Evolutionary conservation across 1,284 basidiomycete genomes (phyloP).

Genomic region (Entoloma clypeatum): DNA sequence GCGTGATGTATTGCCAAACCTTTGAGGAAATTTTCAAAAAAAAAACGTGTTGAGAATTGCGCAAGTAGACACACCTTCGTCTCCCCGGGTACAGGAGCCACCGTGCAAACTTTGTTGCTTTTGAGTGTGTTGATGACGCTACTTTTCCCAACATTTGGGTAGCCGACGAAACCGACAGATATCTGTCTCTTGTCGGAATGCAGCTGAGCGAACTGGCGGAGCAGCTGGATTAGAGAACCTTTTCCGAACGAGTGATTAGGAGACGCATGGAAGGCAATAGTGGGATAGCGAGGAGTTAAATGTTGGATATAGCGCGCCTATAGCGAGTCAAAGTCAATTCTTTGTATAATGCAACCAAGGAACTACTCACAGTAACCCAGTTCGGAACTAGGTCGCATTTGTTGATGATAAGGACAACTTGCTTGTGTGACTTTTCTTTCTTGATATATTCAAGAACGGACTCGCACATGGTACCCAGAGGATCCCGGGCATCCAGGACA

Average conservation of each 20-base stretch:
- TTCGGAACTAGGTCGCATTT: constrained; percentile 98
- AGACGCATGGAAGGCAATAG: constrained; percentile 97
- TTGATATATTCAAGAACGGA: constrained; percentile 91
- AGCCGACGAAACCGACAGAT: constrained; percentile 96
- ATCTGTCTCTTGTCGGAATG: constrained; percentile 99
- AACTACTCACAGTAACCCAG: constrained; percentile 90
- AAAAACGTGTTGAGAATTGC: background rate
- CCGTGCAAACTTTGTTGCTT: constrained; percentile 96
- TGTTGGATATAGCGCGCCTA: constrained; percentile 97
- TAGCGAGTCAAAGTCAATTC: constrained; percentile 5
- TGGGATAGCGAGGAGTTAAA: constrained; percentile 91
- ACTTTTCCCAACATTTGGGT: constrained; percentile 98
- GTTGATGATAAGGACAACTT: constrained; percentile 95
- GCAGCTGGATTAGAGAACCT: constrained; percentile 94
- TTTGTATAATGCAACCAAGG: constrained; percentile 14
- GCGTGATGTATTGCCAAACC: constrained; percentile 99
- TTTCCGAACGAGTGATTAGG: constrained; percentile 99
- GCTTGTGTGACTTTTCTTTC: constrained; percentile 98
- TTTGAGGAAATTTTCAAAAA: constrained; percentile 22
- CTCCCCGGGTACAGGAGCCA: constrained; percentile 97
- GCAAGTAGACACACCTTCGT: constrained; percentile 67
- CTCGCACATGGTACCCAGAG: constrained; percentile 94
- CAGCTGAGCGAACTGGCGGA: constrained; percentile 94
- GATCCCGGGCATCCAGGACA: constrained; percentile 94
- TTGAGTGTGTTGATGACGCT: constrained; percentile 99